These are phyloP conservation scores for Olyra latifolia DNA, from an alignment of 176 grass and related monocot species.

Conservation along the genomic window DNA sequence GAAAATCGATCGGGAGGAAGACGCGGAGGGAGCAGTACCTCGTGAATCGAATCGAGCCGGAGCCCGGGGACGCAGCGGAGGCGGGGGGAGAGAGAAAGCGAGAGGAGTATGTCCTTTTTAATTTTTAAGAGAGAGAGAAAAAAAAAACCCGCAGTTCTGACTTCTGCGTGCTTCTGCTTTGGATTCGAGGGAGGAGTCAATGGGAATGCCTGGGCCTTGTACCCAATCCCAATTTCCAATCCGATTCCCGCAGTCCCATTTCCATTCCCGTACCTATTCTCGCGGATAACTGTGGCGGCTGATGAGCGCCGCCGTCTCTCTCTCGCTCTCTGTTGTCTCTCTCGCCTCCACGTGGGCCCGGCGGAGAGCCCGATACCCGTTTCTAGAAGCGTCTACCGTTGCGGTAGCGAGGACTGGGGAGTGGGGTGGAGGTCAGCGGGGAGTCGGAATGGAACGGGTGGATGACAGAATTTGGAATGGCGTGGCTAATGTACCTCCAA, in stretches of 20 bases:
- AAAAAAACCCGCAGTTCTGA: neutral
- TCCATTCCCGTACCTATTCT: neutral
- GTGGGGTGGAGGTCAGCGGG: neutral
- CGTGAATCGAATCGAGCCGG: conserved; percentile 8
- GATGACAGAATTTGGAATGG: no score
- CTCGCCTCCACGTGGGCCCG: conserved; percentile 11
- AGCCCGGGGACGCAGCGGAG: neutral
- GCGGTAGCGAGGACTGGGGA: neutral
- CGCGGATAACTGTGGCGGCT: neutral
- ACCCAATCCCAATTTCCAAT: no score
- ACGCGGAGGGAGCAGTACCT: neutral
- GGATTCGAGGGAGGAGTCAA: conserved; percentile 21
- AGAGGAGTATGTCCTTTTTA: conserved; percentile 39
- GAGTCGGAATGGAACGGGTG: no score
- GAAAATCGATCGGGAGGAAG: neutral
- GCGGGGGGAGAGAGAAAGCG: conserved; percentile 28
- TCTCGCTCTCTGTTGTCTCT: neutral
- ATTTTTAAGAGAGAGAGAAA: no score
- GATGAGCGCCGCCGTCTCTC: neutral
- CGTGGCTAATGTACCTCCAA: no score
- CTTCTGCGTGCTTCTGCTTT: neutral
- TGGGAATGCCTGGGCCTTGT: no score
- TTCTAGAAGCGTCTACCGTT: conserved; percentile 16
- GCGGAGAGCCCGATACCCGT: neutral
- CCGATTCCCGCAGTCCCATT: neutral